These are phyloP conservation scores for Aspergillus panamensis DNA, from an alignment of 495 filamentous ascomycete species.

Conservation along the genomic window DNA sequence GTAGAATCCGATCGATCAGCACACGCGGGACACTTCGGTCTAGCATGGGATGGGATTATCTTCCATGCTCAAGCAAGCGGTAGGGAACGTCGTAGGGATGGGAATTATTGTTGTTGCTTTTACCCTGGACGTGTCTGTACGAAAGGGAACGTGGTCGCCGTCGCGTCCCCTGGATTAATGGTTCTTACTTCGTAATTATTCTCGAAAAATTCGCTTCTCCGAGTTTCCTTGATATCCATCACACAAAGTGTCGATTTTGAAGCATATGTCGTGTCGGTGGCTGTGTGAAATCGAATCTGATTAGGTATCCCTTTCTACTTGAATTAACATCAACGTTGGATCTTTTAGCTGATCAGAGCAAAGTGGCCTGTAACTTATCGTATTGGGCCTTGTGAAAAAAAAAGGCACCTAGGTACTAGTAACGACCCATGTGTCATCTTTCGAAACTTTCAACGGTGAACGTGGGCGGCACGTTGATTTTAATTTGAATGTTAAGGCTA, in stretches of 20 bases:
- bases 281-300: neutral
- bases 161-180: neutral
- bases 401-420: neutral
- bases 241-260: no score
- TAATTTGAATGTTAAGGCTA: neutral
- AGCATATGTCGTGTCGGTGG: no score
- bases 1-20: conserved; percentile 17
- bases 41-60: conserved; percentile 1
- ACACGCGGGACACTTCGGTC: conserved; percentile 14
- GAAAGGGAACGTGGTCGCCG: conserved; percentile 3
- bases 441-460: conserved; percentile 7
- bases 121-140: neutral
- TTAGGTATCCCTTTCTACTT: no score
- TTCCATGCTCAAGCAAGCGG: neutral
- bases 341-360: neutral
- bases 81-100: neutral
- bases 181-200: neutral
- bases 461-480: conserved; percentile 2
- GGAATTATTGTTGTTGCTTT: neutral
- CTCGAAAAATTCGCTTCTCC: no score
- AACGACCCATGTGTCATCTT: neutral
- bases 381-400: neutral
- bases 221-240: no score
- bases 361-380: neutral
- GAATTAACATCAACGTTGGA: neutral